A percentile compares a stretch with the other conserved stretches of the same genome.
phyloP scores from a whole-genome alignment of 257 asterid species.

The Ligustrum vulgare region DNA sequence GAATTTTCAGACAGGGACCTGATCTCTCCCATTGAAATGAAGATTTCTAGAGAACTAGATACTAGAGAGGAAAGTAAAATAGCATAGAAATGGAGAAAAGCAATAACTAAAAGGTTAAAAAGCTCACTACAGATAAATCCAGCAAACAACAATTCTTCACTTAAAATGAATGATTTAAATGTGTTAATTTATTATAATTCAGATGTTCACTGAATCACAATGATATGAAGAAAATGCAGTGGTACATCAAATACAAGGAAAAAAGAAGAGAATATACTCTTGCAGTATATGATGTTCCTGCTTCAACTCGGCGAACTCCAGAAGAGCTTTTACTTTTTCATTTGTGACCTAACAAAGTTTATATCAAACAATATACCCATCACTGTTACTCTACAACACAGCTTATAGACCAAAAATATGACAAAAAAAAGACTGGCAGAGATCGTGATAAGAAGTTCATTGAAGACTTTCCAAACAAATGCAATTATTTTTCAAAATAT shows the following conservation, averaged over 20 bases:
- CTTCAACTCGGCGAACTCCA: slow-evolving; percentile 94
- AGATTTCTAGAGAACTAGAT: too few relatives aligned
- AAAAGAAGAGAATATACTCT: slow-evolving; percentile 56
- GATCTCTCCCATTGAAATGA: too few relatives aligned
- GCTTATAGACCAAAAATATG: neutral
- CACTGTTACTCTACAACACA: neutral
- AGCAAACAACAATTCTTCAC: slow-evolving; percentile 1
- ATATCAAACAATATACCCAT: slow-evolving; percentile 2
- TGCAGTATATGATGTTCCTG: slow-evolving; percentile 55
- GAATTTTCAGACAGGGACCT: neutral
- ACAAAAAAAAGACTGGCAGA: neutral
- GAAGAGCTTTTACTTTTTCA: slow-evolving; percentile 89
- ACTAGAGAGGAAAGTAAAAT: neutral
- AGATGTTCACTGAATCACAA: slow-evolving; percentile 3
- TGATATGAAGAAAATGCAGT: slow-evolving; percentile 17
- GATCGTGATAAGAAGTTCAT: neutral
- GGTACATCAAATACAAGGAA: slow-evolving; percentile 1
- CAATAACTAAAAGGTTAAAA: neutral
- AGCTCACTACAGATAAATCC: neutral
- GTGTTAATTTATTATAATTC: neutral
- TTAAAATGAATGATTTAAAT: neutral
- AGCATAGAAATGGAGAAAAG: neutral
- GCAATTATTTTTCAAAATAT: neutral
- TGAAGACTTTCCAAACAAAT: neutral
- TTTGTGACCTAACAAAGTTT: slow-evolving; percentile 72